These are phyloP conservation scores for Naegleria fowleri DNA, from an alignment of 208 protist genomes.

Conservation along the genomic window DNA sequence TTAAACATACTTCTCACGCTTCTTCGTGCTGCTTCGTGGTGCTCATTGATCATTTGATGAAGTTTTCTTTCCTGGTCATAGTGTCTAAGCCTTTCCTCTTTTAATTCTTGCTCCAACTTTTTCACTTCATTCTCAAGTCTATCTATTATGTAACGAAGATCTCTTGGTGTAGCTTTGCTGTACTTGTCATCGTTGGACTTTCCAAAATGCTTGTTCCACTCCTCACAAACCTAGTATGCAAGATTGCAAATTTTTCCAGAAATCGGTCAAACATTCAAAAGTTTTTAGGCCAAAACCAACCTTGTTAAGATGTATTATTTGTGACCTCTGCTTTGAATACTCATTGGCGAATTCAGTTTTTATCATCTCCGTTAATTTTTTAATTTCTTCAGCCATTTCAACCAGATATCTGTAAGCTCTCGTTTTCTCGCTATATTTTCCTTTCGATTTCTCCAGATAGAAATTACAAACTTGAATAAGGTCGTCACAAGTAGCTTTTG, in stretches of 20 bases:
- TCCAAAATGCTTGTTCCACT: neutral
- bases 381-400: neutral
- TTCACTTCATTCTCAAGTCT: neutral
- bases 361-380: neutral
- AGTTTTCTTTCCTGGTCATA: slow-evolving; percentile 7
- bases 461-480: neutral
- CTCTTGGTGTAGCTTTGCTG: neutral
- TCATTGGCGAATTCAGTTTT: neutral
- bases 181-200: neutral
- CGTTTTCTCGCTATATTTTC: neutral
- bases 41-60: neutral
- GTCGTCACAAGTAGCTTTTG: neutral
- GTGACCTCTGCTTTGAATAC: neutral
- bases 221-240: no score
- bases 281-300: no score
- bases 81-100: neutral
- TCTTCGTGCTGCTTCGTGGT: neutral
- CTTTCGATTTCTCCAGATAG: neutral
- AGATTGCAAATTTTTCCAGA: no score
- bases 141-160: neutral
- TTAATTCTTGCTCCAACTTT: neutral
- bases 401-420: neutral
- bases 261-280: no score
- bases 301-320: neutral
- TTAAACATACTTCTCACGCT: neutral